Evolutionary conservation across 1,284 basidiomycete genomes (phyloP).

Genomic region (Trametes versicolor): DNA sequence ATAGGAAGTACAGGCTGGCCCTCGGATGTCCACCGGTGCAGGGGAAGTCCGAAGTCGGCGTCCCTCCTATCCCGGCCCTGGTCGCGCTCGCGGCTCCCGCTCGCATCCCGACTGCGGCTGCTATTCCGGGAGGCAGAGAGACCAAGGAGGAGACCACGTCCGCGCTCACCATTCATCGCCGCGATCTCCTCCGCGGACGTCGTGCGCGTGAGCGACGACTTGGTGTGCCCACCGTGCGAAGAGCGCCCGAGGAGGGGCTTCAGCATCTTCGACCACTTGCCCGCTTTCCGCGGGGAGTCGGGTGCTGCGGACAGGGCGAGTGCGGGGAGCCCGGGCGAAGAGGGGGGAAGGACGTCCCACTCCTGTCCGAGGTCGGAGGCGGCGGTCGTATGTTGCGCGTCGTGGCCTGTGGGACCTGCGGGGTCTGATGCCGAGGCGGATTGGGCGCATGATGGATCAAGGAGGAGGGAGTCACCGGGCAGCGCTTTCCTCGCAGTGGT

Average conservation of each 20-base stretch:
- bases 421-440: conserved; percentile 28
- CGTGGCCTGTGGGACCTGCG: conserved; percentile 17
- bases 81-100: conserved; percentile 29
- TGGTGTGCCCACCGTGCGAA: not conserved
- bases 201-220: conserved; percentile 28
- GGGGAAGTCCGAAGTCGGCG: conserved; percentile 36
- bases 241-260: conserved; percentile 38
- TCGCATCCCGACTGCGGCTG: conserved; percentile 29
- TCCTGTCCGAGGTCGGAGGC: conserved; percentile 29
- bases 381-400: conserved; percentile 24
- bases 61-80: conserved; percentile 16
- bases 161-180: conserved; percentile 26
- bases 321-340: conserved; percentile 18
- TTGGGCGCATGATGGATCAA: conserved; percentile 34
- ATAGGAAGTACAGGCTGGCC: conserved; percentile 29
- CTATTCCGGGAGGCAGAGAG: conserved; percentile 23
- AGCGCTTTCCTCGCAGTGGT: conserved; percentile 20
- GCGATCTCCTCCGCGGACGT: conserved; percentile 35
- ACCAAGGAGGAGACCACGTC: conserved; percentile 20
- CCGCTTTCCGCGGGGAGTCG: conserved; percentile 28
- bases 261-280: conserved; percentile 40
- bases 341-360: conserved; percentile 29
- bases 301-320: conserved; percentile 17
- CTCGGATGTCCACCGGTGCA: conserved; percentile 38
- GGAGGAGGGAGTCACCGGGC: conserved; percentile 27